Base-by-base conservation (phyloP, 768 basidiomycete species). In the Trichaptum fuscoviolaceum region DNA sequence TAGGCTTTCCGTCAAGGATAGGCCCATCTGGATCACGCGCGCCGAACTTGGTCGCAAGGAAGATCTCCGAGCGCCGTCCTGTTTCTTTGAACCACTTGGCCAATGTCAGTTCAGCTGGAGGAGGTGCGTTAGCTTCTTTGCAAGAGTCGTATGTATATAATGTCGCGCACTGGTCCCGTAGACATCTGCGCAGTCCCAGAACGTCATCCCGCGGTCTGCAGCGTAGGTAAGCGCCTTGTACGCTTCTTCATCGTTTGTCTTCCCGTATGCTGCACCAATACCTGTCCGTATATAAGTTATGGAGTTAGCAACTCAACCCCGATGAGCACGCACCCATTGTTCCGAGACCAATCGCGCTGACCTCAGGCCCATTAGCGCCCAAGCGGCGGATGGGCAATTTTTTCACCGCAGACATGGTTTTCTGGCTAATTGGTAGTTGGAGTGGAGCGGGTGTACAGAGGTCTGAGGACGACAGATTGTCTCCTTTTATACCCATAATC, bases 31-130 rank as follows among this genome's bases (percentile, higher is more conserved):
- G 34, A 60, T 72, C 73, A 10, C 63, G 61, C 27, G 67, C 67
- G 20, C 73, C 74, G 67, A 74, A 75, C 60, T 75, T 75, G 7
- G 74, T 73, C 10, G 73, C 71, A 35, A 75, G 69, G 66, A 74
- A 75, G 25, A 75, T 71, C 36, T 75, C 72, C 1, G 59, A n/a
- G 12, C 74, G 71, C 0, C 72, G 70, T 8, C 71, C 72, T 9
- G 73, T 74, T 23, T 70, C 58, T 4, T 63, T 63, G 65, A 75
- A 72, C 74, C 74, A 73, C 30, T 71, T 69, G 10, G 71, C 73
- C 12, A 74, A 57, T 10, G 67, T 63, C 24, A 64, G 66, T 66
- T 74, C 72, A 42, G 68, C 73, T 73, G 36, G 1, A 12, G n/a
- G 17, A 35, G 52, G 2, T 27, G 2, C 42, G 23, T 25, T 26